Base-by-base conservation (phyloP, 1,284 basidiomycete genomes). In the Ustilago vetiveriae region DNA sequence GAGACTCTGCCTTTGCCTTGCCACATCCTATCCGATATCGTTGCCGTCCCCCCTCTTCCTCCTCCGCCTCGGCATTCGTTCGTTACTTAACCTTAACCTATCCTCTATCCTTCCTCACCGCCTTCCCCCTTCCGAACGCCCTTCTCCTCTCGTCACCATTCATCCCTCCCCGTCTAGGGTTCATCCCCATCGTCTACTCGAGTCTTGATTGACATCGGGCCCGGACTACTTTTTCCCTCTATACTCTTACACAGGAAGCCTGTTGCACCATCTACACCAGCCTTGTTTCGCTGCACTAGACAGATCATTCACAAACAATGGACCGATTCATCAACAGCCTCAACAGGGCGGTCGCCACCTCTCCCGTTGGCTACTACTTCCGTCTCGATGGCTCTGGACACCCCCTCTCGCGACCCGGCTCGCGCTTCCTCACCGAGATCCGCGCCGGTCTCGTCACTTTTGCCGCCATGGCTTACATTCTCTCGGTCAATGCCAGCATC, bases 301-400 rank as follows among this genome's bases (percentile, higher is more conserved):
- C 22, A 22, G 14, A 23, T 24, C n/a, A 10, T 9, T n/a, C 26
- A 21, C 36, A 16, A 27, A 56, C 13, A 27, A 71, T 71, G 68
- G 63, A 53, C 17, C 30, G 51, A 11, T 36, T 66, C 46, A 17
- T 66, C 54, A 71, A 71, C 68, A 58, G 36, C 47, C 23, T 77
- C 48, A 85, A 85, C 77, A 62, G 76, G 43, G 50, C 59, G 24
- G 82, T 92, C 49, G 92, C 92, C 11, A 85, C 85, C 77, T 89
- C 90, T 23, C 83, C 84, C 51, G 84, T 92, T 30, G 92, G 92
- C 45, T 85, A 87, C 77, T 92, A 90, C 88, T 94, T 94, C 85
- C 86, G 88, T 46, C 85, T 94, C 26, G 92, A 93, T 74, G 92
- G 91, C 11, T 90, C 88, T 35, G 92, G 91, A 21, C 90, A 89